A percentile compares a stretch with the other conserved stretches of the same genome.
Evolutionary conservation across 345 rosid species (phyloP).

Genomic region (Acer saccharum): DNA sequence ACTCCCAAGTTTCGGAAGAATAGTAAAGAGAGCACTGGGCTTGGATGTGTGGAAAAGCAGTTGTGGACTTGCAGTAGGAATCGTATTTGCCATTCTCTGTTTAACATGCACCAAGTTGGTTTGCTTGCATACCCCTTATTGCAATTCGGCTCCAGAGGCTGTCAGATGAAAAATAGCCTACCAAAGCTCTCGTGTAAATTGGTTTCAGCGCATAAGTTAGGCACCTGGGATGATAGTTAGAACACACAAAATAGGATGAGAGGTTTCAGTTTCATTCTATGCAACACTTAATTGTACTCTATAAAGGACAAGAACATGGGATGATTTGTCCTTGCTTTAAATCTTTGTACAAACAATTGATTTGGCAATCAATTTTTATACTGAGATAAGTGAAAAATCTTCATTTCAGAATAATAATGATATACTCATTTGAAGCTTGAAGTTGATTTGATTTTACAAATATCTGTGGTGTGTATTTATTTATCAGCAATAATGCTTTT

Average conservation of each 20-base stretch:
- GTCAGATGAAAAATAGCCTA: constrained; percentile 46
- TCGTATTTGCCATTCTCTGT: constrained; percentile 71
- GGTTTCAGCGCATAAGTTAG: background rate
- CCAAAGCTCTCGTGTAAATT: background rate
- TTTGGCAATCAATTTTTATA: background rate
- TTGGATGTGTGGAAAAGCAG: constrained; percentile 63
- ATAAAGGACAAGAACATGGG: background rate
- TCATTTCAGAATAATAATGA: too few species aligned
- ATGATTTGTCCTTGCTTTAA: background rate
- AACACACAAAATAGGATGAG: background rate
- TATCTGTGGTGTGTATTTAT: too few species aligned
- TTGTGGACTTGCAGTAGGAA: constrained; percentile 65
- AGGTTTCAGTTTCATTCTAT: background rate
- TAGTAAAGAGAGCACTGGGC: constrained; percentile 59
- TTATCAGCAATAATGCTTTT: background rate
- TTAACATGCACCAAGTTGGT: constrained; percentile 84
- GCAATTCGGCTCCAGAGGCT: constrained; percentile 99
- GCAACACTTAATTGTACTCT: background rate
- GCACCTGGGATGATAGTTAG: background rate
- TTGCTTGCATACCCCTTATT: constrained; percentile 95
- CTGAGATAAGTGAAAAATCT: background rate
- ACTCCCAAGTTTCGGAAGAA: constrained; percentile 67
- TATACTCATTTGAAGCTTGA: background rate
- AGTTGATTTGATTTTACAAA: background rate
- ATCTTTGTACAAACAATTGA: background rate